Evolutionary conservation across 768 basidiomycete species (phyloP).

Genomic region (Boletus pseudopeckii): DNA sequence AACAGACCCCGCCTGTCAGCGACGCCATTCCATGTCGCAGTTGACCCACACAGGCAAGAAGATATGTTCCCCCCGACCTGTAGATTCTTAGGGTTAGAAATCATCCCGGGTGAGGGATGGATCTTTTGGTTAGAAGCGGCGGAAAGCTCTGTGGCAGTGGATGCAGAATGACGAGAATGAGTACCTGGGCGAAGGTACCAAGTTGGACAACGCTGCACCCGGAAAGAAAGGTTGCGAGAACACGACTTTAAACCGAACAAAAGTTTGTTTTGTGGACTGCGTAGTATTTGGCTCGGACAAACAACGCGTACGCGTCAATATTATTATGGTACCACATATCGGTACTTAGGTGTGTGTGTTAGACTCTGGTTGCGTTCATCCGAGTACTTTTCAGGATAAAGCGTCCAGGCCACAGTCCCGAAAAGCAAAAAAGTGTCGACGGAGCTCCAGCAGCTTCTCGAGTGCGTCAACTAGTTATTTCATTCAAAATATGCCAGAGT

Average conservation of each 20-base stretch:
- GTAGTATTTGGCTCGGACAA: constrained; percentile 24
- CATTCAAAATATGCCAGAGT: too few species aligned
- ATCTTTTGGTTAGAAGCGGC: constrained; percentile 50
- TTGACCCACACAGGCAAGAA: constrained; percentile 23
- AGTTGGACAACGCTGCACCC: constrained; percentile 19
- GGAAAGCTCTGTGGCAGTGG: constrained; percentile 30
- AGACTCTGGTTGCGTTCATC: too few species aligned
- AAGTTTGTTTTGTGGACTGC: constrained; percentile 5
- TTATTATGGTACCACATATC: too few species aligned
- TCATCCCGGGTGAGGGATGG: constrained; percentile 44
- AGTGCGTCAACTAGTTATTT: too few species aligned
- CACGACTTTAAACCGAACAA: not conserved
- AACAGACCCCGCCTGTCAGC: constrained; percentile 15
- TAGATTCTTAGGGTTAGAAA: constrained; percentile 60
- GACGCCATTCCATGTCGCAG: constrained; percentile 20
- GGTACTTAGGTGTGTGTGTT: too few species aligned
- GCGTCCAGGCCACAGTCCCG: too few species aligned
- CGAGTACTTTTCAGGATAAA: too few species aligned
- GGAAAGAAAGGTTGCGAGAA: constrained; percentile 6
- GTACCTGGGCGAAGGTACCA: constrained; percentile 46
- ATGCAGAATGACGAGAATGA: constrained; percentile 30
- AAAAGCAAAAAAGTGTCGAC: too few species aligned
- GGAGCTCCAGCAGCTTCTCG: too few species aligned
- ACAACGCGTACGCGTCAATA: constrained; percentile 10
- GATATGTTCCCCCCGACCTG: constrained; percentile 32